Conservation (phyloP, 306 rosid species). For the Fagus crenata region DNA sequence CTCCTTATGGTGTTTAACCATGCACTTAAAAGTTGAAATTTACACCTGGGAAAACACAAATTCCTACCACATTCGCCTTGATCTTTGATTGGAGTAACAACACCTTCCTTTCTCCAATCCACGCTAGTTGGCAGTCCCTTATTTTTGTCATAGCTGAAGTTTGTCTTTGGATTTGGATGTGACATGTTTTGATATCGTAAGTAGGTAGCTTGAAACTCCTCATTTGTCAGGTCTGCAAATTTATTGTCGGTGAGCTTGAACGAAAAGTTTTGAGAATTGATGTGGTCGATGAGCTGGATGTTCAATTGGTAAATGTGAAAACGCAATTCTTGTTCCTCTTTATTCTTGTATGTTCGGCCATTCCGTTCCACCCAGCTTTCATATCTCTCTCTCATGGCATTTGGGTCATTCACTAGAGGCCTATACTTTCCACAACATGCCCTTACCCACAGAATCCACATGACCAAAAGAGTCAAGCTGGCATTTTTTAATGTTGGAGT, state of each 20-base stretch:
- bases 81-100: constrained; percentile 60
- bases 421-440: constrained; percentile 24
- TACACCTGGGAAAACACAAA: neutral
- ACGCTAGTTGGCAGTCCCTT: constrained; percentile 36
- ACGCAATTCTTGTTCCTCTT: constrained; percentile 51
- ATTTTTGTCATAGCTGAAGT: constrained; percentile 33
- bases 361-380: constrained; percentile 48
- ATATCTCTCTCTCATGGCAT: constrained; percentile 46
- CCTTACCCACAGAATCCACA: constrained; percentile 38
- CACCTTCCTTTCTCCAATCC: constrained; percentile 73
- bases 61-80: constrained; percentile 76
- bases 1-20: neutral
- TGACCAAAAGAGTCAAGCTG: constrained; percentile 35
- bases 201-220: constrained; percentile 41
- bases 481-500: constrained; percentile 26
- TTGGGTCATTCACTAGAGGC: constrained; percentile 13
- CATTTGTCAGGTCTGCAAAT: constrained; percentile 68
- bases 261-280: constrained; percentile 55
- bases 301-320: constrained; percentile 57
- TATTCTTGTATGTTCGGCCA: constrained; percentile 33
- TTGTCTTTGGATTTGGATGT: constrained; percentile 7
- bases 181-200: constrained; percentile 34
- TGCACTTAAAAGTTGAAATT: constrained; percentile 4
- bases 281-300: constrained; percentile 43
- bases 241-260: constrained; percentile 60